Evolutionary conservation across 208 protist species (phyloP).

Genomic region (Wallacemonas sp.): DNA sequence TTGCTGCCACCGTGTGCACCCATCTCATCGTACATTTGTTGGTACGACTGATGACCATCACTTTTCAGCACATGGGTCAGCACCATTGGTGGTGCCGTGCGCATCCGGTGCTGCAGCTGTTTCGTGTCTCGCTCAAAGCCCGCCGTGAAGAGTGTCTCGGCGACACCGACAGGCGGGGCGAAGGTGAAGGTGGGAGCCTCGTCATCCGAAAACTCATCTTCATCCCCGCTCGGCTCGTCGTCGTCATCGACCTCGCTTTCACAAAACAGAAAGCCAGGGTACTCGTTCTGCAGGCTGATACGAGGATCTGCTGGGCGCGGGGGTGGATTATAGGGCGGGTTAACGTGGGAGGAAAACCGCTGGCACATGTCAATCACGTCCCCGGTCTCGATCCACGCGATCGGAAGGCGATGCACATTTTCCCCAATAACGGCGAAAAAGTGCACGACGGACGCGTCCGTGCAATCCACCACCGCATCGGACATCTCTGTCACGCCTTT

Average conservation of each 20-base stretch:
- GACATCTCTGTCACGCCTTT: slow-evolving; percentile 70
- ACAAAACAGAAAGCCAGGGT: slow-evolving; percentile 87
- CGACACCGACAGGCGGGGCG: slow-evolving; percentile 78
- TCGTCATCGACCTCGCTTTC: slow-evolving; percentile 90
- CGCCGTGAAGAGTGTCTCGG: slow-evolving; percentile 86
- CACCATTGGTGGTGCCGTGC: slow-evolving; percentile 82
- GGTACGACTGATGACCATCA: slow-evolving; percentile 73
- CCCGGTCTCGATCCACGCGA: slow-evolving; percentile 92
- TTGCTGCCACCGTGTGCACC: slow-evolving; percentile 7
- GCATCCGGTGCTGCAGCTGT: slow-evolving; percentile 86
- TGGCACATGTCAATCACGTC: slow-evolving; percentile 91
- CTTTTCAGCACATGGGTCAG: slow-evolving; percentile 73
- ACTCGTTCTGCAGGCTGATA: slow-evolving; percentile 85
- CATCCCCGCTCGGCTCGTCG: slow-evolving; percentile 77
- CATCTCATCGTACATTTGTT: slow-evolving; percentile 71
- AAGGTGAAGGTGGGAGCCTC: slow-evolving; percentile 89
- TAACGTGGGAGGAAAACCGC: slow-evolving; percentile 64
- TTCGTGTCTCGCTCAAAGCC: slow-evolving; percentile 88
- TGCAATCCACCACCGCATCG: slow-evolving; percentile 48
- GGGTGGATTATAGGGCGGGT: slow-evolving; percentile 78
- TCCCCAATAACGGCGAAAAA: slow-evolving; percentile 77
- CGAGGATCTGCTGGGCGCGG: slow-evolving; percentile 87
- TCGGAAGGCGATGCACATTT: slow-evolving; percentile 85
- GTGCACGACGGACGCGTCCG: slow-evolving; percentile 64
- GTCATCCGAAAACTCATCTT: slow-evolving; percentile 90